Conservation (phyloP, 1,139 yeast genomes). For the Dujonia santamariae region DNA sequence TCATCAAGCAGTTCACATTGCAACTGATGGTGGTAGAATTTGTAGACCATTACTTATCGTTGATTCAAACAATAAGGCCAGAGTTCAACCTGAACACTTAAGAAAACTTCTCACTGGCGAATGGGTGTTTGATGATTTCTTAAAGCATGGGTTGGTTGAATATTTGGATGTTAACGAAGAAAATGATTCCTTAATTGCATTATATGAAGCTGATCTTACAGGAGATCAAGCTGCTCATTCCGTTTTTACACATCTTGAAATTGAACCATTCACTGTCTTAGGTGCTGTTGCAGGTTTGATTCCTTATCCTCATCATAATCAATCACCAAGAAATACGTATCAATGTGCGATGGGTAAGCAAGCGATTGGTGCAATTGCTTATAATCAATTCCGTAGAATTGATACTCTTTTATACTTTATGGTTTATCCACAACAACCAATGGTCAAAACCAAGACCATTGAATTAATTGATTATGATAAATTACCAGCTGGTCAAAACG, state of each 20-base stretch:
- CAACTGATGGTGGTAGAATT: constrained; percentile 98
- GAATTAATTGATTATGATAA: constrained; percentile 94
- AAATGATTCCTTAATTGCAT: constrained; percentile 89
- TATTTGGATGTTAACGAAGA: constrained; percentile 97
- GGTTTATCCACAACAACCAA: constrained; percentile 99
- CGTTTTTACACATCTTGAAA: constrained; percentile 84
- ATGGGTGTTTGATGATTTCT: constrained; percentile 86
- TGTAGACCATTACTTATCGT: constrained; percentile 96
- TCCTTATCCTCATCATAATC: constrained; percentile 99
- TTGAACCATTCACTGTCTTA: constrained; percentile 91
- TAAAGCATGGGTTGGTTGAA: constrained; percentile 84
- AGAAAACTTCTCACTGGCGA: constrained; percentile 59
- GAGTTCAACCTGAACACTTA: constrained; percentile 71
- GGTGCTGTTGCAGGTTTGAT: constrained; percentile 99
- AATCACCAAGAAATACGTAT: constrained; percentile 97
- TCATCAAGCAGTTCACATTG: constrained; percentile 91
- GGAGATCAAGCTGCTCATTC: constrained; percentile 14
- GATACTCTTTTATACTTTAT: constrained; percentile 89
- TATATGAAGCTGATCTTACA: constrained; percentile 60
- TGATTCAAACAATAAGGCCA: constrained; percentile 59
- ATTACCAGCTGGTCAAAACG: constrained; percentile 98
- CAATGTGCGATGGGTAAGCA: constrained; percentile 99
- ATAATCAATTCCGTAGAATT: constrained; percentile 92
- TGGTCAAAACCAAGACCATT: constrained; percentile 97
- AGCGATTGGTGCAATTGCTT: constrained; percentile 98